phyloP scores from a whole-genome alignment of 768 basidiomycete species.

The Cytidiella melzeri region DNA sequence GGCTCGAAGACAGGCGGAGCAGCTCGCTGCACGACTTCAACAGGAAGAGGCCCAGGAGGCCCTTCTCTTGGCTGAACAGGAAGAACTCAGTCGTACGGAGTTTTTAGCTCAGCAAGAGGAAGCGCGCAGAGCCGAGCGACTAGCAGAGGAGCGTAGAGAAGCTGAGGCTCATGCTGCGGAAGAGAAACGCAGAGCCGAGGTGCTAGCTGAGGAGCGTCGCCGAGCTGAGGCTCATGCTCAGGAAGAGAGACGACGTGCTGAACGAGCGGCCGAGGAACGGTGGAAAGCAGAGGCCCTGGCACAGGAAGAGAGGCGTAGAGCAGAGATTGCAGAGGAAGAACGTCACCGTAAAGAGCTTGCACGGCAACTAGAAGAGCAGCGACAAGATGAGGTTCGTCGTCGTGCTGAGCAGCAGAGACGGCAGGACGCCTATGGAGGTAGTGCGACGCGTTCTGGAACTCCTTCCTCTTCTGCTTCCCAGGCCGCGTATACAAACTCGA shows the following conservation, averaged over 20 bases:
- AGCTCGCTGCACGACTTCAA: conserved; percentile 24
- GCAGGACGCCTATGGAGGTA: conserved; percentile 22
- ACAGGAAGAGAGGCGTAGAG: conserved; percentile 7
- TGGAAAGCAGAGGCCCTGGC: not conserved
- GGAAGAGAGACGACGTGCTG: conserved; percentile 24
- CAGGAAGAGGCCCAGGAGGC: conserved; percentile 27
- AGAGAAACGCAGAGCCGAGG: conserved; percentile 10
- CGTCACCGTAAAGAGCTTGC: conserved; percentile 15
- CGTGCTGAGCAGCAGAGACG: conserved; percentile 17
- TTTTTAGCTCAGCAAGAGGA: conserved; percentile 25
- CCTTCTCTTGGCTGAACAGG: conserved; percentile 23
- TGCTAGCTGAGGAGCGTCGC: conserved; percentile 5
- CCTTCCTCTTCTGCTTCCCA: conserved; percentile 19
- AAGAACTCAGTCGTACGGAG: conserved; percentile 22
- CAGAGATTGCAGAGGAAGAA: conserved; percentile 4
- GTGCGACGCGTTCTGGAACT: conserved; percentile 11
- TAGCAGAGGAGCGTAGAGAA: conserved; percentile 21
- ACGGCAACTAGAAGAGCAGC: conserved; percentile 31
- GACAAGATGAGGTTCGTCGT: conserved; percentile 19
- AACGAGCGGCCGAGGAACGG: conserved; percentile 21
- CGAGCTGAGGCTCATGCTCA: conserved; percentile 16
- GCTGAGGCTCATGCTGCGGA: conserved; percentile 1
- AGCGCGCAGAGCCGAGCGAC: conserved; percentile 15
- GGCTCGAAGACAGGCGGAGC: conserved; percentile 20
- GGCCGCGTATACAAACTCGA: conserved; percentile 15